phyloP scores from a whole-genome alignment of 768 basidiomycete species.

The Sporobolomyces phaffii region DNA sequence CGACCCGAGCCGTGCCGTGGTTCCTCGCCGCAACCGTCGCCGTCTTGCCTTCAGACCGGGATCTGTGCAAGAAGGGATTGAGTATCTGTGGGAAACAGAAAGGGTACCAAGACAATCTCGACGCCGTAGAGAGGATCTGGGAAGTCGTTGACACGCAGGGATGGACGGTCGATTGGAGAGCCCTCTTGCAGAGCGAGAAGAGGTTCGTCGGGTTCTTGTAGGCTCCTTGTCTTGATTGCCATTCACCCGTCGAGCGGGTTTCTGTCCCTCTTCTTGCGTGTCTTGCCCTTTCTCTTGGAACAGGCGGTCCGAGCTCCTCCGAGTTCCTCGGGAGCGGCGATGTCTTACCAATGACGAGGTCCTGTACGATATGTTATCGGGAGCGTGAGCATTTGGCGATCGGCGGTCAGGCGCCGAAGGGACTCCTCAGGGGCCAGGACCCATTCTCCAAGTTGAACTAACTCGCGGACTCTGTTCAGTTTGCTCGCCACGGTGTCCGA shows the following conservation, averaged over 20 bases:
- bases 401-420: neutral
- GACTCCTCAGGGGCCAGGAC: conserved; percentile 59
- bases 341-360: conserved; percentile 99
- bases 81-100: conserved; percentile 20
- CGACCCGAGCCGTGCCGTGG: conserved; percentile 28
- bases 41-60: conserved; percentile 4
- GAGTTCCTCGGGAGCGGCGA: conserved; percentile 93
- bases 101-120: conserved; percentile 24
- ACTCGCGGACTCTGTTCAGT: conserved; percentile 54
- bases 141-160: conserved; percentile 24
- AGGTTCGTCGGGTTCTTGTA: conserved; percentile 30
- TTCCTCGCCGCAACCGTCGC: conserved; percentile 36
- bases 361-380: conserved; percentile 44
- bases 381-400: too few species aligned
- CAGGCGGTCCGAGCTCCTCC: conserved; percentile 75
- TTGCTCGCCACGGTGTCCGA: conserved; percentile 76
- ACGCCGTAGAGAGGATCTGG: conserved; percentile 33
- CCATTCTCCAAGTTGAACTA: conserved; percentile 91
- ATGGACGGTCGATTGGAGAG: conserved; percentile 30
- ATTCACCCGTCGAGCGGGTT: too few species aligned
- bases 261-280: neutral
- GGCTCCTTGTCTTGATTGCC: neutral
- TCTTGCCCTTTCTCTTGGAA: neutral
- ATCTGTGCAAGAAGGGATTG: conserved; percentile 20
- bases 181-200: conserved; percentile 21